Percentiles rank a stretch among this genome's conserved stretches.
Conservation (phyloP, 1,284 basidiomycete species). For the Tilletia setariae region DNA sequence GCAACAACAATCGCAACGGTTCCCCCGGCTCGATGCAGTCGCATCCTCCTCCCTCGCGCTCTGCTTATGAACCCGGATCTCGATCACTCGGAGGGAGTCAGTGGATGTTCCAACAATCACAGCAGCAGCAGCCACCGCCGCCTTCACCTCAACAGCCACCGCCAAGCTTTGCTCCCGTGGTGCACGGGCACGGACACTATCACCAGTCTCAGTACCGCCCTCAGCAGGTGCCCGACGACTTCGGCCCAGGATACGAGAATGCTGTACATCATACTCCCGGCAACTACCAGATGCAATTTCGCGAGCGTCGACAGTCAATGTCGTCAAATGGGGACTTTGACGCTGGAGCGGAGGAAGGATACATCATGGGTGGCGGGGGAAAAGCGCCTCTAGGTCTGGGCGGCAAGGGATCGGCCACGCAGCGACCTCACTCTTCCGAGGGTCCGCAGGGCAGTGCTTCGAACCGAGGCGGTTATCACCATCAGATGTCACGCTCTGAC, state of each 20-base stretch:
- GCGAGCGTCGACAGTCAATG: conserved; percentile 21
- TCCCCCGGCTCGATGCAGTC: conserved; percentile 24
- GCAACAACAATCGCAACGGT: conserved; percentile 6
- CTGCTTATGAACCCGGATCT: conserved; percentile 35
- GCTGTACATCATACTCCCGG: background rate
- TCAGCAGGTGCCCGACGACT: background rate
- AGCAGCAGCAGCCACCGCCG: background rate
- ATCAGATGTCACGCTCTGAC: background rate
- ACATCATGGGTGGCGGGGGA: background rate
- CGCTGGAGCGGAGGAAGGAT: background rate
- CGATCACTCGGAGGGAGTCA: conserved; percentile 18
- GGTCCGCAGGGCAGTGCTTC: background rate
- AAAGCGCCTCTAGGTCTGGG: background rate
- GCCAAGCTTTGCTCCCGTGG: background rate
- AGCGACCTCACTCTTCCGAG: background rate
- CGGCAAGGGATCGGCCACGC: background rate
- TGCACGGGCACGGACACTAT: background rate
- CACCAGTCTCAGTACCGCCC: background rate
- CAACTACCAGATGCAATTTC: conserved; percentile 8
- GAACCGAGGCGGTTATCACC: background rate
- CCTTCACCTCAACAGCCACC: background rate
- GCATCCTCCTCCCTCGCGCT: conserved; percentile 32
- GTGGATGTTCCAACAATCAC: conserved; percentile 12
- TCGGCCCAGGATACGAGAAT: background rate
- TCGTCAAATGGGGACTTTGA: conserved; percentile 10